These are phyloP conservation scores for Cystofilobasidium bisporidii DNA, from an alignment of 768 basidiomycete genomes.

Conservation along the genomic window DNA sequence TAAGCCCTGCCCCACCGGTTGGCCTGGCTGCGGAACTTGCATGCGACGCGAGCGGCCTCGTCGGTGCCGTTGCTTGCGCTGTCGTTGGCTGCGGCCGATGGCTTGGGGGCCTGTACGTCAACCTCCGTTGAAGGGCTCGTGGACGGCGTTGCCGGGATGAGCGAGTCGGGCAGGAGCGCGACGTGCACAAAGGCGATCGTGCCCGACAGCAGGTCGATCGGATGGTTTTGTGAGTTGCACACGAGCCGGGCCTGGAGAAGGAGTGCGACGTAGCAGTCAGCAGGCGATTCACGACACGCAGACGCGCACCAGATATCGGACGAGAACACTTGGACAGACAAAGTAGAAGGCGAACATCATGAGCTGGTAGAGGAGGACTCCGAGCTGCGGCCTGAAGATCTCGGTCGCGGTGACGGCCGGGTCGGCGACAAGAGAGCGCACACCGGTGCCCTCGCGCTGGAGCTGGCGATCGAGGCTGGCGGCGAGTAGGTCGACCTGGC, in stretches of 20 bases:
- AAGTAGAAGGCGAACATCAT: slow-evolving; percentile 52
- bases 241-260: slow-evolving; percentile 44
- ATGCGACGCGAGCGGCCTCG: slow-evolving; percentile 1
- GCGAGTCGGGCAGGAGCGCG: slow-evolving; percentile 53
- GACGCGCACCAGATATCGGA: no score
- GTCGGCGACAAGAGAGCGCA: slow-evolving; percentile 56
- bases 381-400: slow-evolving; percentile 40
- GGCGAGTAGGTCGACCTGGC: slow-evolving; percentile 62
- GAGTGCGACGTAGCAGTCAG: no score
- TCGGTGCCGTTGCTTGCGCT: not conserved
- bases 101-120: not conserved
- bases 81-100: not conserved
- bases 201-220: slow-evolving; percentile 54
- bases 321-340: slow-evolving; percentile 40
- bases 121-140: not conserved
- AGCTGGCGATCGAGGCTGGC: slow-evolving; percentile 46
- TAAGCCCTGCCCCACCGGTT: slow-evolving; percentile 24
- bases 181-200: slow-evolving; percentile 60
- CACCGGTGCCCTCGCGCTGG: slow-evolving; percentile 32
- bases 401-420: slow-evolving; percentile 64
- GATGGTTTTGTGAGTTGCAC: slow-evolving; percentile 51
- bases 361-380: slow-evolving; percentile 45
- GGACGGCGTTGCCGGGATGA: slow-evolving; percentile 34
- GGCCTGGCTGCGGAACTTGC: slow-evolving; percentile 27
- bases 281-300: no score